Percentiles rank a stretch among this genome's conserved stretches.
phyloP scores from a whole-genome alignment of 106 monocot species.

The Vanilla planifolia region DNA sequence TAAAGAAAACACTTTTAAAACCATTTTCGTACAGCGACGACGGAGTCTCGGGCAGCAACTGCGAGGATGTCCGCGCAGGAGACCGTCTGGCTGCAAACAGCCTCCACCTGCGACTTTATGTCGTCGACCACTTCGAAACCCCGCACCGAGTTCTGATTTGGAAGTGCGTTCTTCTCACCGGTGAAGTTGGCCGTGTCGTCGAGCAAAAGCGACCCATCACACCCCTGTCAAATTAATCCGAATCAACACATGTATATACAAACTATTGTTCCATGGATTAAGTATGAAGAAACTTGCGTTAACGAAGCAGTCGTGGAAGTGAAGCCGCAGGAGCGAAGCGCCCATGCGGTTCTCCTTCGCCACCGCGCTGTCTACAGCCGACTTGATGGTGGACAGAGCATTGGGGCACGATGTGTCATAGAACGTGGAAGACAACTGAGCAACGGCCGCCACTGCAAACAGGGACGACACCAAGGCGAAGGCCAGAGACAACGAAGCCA shows the following conservation, averaged over 20 bases:
- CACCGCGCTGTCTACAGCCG: constrained; percentile 23
- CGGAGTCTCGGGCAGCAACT: constrained; percentile 28
- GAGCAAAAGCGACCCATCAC: constrained; percentile 20
- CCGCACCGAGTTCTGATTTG: constrained; percentile 14
- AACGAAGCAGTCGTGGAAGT: constrained; percentile 46
- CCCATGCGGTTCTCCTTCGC: constrained; percentile 30
- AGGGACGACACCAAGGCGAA: constrained; percentile 3
- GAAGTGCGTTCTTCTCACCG: constrained; percentile 15
- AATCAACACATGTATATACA: too few species aligned
- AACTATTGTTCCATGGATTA: too few species aligned
- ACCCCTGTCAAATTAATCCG: constrained; percentile 10
- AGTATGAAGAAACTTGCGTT: constrained; percentile 27
- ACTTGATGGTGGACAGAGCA: constrained; percentile 19
- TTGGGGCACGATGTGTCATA: constrained; percentile 36
- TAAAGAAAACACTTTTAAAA: not conserved
- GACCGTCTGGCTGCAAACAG: constrained; percentile 5
- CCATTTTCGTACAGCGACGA: constrained; percentile 13
- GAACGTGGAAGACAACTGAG: constrained; percentile 35
- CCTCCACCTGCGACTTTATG: constrained; percentile 15
- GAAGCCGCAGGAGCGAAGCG: constrained; percentile 29
- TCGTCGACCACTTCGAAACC: constrained; percentile 21
- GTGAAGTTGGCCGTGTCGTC: constrained; percentile 21
- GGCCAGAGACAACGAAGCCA: too few species aligned
- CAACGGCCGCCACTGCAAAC: constrained; percentile 14
- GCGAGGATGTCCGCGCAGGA: constrained; percentile 22